phyloP scores from a whole-genome alignment of 495 filamentous ascomycete genomes.

The Chaetomium tenue region DNA sequence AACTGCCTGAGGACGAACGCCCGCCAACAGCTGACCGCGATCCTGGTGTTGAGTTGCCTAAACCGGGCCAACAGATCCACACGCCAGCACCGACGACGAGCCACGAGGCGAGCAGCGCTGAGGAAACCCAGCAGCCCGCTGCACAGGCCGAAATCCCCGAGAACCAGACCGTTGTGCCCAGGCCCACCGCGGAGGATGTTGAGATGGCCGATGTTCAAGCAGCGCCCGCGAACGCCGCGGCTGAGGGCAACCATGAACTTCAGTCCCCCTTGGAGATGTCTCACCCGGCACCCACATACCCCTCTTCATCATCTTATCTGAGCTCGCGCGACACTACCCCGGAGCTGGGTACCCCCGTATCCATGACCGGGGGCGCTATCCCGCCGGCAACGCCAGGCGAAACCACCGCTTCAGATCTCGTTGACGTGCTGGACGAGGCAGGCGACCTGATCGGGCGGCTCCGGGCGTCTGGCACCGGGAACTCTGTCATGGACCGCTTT shows the following conservation, averaged over 20 bases:
- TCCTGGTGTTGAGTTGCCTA: no score
- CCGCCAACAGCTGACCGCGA: no score
- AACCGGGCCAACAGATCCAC: no score
- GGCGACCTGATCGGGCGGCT: conserved; percentile 26
- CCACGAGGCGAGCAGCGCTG: no score
- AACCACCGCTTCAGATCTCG: background rate
- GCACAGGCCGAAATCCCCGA: no score
- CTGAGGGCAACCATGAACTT: no score
- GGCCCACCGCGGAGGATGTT: background rate
- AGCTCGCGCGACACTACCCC: conserved; percentile 20
- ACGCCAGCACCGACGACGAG: no score
- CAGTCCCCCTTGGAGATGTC: background rate
- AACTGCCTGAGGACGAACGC: no score
- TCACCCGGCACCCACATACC: background rate
- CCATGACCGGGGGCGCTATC: background rate
- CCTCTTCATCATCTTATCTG: conserved; percentile 12
- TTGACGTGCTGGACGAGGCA: conserved; percentile 22
- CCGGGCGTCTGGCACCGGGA: conserved; percentile 16
- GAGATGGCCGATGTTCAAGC: conserved; percentile 2
- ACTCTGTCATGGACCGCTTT: conserved; percentile 23
- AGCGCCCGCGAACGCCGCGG: no score
- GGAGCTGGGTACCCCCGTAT: conserved; percentile 5
- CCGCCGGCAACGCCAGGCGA: background rate
- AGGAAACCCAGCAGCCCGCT: no score
- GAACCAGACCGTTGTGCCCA: background rate